These are phyloP conservation scores for Echinosophora koreensis DNA, from an alignment of 306 rosid genomes.

Conservation along the genomic window DNA sequence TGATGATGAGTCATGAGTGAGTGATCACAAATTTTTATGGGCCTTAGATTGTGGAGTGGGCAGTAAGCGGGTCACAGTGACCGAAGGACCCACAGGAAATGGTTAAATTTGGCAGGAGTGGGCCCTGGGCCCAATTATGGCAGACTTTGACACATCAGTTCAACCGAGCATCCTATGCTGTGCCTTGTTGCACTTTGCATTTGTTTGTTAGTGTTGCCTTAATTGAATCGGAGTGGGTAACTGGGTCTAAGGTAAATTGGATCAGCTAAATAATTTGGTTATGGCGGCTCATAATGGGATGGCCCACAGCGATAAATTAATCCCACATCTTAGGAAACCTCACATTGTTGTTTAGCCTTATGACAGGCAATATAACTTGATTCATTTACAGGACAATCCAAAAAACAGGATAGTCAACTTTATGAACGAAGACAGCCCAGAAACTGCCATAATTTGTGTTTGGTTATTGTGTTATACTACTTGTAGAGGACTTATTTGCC, in stretches of 20 bases:
- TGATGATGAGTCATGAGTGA: not conserved
- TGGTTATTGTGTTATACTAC: no score
- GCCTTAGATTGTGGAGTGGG: constrained; percentile 46
- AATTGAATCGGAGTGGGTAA: constrained; percentile 3
- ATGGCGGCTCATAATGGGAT: constrained; percentile 12
- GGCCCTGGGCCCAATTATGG: constrained; percentile 42
- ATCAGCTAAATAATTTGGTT: not conserved
- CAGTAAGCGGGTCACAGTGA: constrained; percentile 44
- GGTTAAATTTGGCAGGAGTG: constrained; percentile 45
- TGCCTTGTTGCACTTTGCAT: constrained; percentile 14
- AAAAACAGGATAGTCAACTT: constrained; percentile 15
- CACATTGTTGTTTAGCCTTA: constrained; percentile 17
- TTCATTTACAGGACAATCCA: constrained; percentile 28
- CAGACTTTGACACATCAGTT: constrained; percentile 37
- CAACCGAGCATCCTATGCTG: constrained; percentile 58
- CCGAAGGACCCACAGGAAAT: constrained; percentile 33
- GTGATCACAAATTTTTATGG: constrained; percentile 11
- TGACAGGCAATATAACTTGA: constrained; percentile 20
- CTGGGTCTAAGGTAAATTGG: not conserved
- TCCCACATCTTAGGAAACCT: constrained; percentile 43
- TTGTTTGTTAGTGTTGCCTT: not conserved
- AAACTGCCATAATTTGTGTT: constrained; percentile 19
- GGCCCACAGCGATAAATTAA: constrained; percentile 33
- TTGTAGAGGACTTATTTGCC: not conserved
- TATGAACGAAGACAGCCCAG: constrained; percentile 30